Evolutionary conservation across 2,329 filamentous ascomycete genomes (phyloP), one percentile per base, ranked within the genome.

Genomic region (Cladosporium sp.): DNA sequence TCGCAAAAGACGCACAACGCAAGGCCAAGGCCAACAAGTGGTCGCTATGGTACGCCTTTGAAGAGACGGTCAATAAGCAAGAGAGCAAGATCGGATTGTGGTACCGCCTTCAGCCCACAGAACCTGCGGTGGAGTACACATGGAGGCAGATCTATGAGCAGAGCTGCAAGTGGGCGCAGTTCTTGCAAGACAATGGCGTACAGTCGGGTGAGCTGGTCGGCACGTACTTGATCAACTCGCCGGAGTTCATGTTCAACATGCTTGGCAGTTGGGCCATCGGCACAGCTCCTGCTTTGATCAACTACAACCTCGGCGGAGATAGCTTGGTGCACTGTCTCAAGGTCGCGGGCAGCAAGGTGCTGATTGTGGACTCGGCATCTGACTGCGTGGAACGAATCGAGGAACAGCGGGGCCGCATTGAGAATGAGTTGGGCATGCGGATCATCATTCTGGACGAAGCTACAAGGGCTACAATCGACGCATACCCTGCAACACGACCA

Each of bases 21-120:
- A 58, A 60, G 81, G 82, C 76, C 20, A 73, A 77, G 54, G 74
- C 80, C 42, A 81, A 82, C 12, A 77, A 80, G 20, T 64, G 78
- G 7, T 88, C 83, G 20, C 75, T 83, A 1, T 91, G 86, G 79
- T 88, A 89, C 70, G 73, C 82, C 56, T 85, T 91, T 66, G 82
- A 68, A 56, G 61, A 65, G 45, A 64, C 65, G 47, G 84, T 79
- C 13, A 74, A 78, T 42, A 60, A 60, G 20, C 60, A 61, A 36
- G 61, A 65, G 57, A 53, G 63, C 20, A 77, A 79, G 44, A 77
- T 81, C 58, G 84, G 83, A 62, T 79, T 91, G 64, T 91, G 88
- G 88, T 87, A 85, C 37, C 82, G 85, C 10, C 76, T 76, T 44
- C 79, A 81, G 20, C 78, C 75, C 63, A 39, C 56, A n/a, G 58